Percentiles rank a stretch among this genome's conserved stretches.
Conservation (phyloP, 495 filamentous ascomycete genomes). For the Hypomontagnella monticulosa region DNA sequence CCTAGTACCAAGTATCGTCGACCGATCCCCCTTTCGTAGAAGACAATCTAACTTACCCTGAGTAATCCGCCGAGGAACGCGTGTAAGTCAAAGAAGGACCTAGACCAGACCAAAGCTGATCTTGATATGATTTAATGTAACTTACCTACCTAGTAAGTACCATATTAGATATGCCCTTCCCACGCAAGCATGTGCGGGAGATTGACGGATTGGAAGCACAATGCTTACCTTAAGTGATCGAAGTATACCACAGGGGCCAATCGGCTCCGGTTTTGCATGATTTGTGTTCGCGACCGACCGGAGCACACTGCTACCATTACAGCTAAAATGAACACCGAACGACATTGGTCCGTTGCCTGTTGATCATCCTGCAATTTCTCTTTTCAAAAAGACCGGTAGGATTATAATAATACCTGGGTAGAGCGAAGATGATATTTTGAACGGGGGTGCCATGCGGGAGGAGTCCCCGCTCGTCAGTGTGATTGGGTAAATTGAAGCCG, state of each 20-base stretch:
- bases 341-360: conserved; percentile 11
- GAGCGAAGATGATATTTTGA: conserved; percentile 15
- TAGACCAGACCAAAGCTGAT: not conserved
- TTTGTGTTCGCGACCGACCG: conserved; percentile 23
- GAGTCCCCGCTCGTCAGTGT: conserved; percentile 2
- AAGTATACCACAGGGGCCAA: conserved; percentile 11
- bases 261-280: conserved; percentile 22
- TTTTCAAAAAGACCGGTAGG: not conserved
- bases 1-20: not conserved
- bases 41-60: not conserved
- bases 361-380: conserved; percentile 25
- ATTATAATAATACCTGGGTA: too few species aligned
- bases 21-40: not conserved
- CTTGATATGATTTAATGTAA: not conserved
- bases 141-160: not conserved
- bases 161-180: conserved; percentile 2
- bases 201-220: conserved; percentile 6
- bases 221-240: conserved; percentile 7
- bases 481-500: conserved; percentile 29
- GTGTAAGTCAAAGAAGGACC: conserved; percentile 12
- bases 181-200: not conserved
- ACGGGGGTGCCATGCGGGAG: conserved; percentile 10
- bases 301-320: conserved; percentile 11
- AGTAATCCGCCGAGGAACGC: not conserved
- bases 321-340: not conserved